Percentiles rank a stretch among this genome's conserved stretches.
Conservation (phyloP, 768 basidiomycete genomes). For the Auricularia cornea region DNA sequence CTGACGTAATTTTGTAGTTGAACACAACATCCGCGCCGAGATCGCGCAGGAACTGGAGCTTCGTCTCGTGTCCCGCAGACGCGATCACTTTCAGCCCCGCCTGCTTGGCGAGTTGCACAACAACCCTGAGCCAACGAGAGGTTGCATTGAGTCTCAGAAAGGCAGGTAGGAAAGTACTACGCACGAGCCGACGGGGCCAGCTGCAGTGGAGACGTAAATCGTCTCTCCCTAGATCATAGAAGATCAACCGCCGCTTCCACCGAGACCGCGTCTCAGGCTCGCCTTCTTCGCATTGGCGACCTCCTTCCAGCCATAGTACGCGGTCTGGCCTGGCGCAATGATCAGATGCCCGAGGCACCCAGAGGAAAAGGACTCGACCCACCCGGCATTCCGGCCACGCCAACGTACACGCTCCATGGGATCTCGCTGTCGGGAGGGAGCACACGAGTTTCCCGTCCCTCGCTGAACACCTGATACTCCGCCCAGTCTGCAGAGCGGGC, state of each 20-base stretch:
- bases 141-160: background rate
- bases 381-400: conserved; percentile 39
- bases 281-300: too few species aligned
- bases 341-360: too few species aligned
- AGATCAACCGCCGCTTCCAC: too few species aligned
- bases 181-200: conserved; percentile 53
- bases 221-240: conserved; percentile 46
- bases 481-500: conserved; percentile 24
- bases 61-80: conserved; percentile 33
- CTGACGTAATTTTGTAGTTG: conserved; percentile 25
- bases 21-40: conserved; percentile 31
- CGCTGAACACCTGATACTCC: conserved; percentile 29
- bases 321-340: too few species aligned
- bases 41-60: conserved; percentile 28
- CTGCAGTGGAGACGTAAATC: conserved; percentile 40
- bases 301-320: too few species aligned
- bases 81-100: conserved; percentile 35
- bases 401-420: conserved; percentile 42
- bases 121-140: background rate
- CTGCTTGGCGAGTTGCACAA: conserved; percentile 30
- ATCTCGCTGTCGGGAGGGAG: conserved; percentile 36
- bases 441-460: conserved; percentile 14
- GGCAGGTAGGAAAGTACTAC: conserved; percentile 20
- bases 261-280: too few species aligned
- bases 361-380: too few species aligned